Conservation (phyloP, 2,329 filamentous ascomycete species). For the Botrytis aclada region DNA sequence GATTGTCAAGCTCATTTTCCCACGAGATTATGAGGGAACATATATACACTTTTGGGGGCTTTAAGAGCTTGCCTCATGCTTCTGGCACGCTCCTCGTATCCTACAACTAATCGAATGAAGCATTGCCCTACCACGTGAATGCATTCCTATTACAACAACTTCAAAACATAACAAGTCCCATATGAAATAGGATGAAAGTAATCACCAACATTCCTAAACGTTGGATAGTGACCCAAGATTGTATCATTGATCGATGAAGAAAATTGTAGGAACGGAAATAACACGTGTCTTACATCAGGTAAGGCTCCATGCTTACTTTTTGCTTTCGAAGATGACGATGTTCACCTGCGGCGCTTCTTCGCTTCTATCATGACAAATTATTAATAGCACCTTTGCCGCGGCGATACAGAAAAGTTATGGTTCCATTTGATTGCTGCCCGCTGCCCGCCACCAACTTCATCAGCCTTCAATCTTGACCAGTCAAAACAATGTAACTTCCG, state of each 20-base stretch:
- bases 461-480: background rate
- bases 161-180: background rate
- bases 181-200: background rate
- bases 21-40: background rate
- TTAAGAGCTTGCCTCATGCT: background rate
- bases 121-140: background rate
- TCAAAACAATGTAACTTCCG: background rate
- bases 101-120: background rate
- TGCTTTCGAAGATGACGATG: background rate
- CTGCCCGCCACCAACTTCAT: background rate
- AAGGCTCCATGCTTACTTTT: constrained; percentile 15
- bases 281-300: constrained; percentile 13
- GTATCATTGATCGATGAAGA: background rate
- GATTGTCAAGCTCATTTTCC: background rate
- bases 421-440: background rate
- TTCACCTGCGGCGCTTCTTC: background rate
- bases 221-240: background rate
- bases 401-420: background rate
- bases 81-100: background rate
- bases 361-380: background rate
- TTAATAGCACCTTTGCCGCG: constrained; percentile 5
- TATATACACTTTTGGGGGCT: background rate
- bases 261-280: background rate
- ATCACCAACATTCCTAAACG: background rate
- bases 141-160: background rate